These are phyloP conservation scores for Schoenoplectus triqueter DNA, from an alignment of 202 grass and related monocot genomes.

Conservation along the genomic window DNA sequence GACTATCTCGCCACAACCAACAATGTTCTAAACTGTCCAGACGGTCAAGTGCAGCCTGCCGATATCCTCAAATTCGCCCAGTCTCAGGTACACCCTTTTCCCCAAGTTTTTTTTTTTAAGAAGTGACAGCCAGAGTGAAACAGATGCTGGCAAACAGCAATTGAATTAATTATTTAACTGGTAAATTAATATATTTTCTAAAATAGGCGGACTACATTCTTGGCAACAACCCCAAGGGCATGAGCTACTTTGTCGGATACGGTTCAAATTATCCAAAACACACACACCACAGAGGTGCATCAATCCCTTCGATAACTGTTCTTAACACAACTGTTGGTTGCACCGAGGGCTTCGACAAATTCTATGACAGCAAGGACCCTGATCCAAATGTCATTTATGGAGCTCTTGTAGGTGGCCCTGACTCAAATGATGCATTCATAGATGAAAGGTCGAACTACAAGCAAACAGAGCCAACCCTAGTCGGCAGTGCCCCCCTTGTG, in stretches of 20 bases:
- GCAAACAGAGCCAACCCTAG: slow-evolving; percentile 68
- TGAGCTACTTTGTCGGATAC: slow-evolving; percentile 90
- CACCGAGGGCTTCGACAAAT: slow-evolving; percentile 77
- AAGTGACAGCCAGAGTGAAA: neutral
- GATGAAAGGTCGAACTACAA: slow-evolving; percentile 77
- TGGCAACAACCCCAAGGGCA: slow-evolving; percentile 72
- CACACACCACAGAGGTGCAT: slow-evolving; percentile 88
- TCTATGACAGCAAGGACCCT: slow-evolving; percentile 56
- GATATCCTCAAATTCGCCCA: slow-evolving; percentile 59
- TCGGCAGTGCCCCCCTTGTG: slow-evolving; percentile 61
- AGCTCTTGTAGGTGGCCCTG: slow-evolving; percentile 75
- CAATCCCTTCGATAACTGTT: slow-evolving; percentile 61
- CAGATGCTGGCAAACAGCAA: neutral
- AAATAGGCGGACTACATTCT: slow-evolving; percentile 73
- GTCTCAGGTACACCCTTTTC: slow-evolving; percentile 45
- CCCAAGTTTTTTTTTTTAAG: too few species aligned
- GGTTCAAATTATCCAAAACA: slow-evolving; percentile 52
- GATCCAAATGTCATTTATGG: slow-evolving; percentile 79
- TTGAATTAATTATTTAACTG: neutral
- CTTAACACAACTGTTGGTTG: slow-evolving; percentile 49
- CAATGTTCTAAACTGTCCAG: slow-evolving; percentile 60
- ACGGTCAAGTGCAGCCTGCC: slow-evolving; percentile 57
- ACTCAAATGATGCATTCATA: slow-evolving; percentile 62
- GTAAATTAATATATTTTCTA: neutral
- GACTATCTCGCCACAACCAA: slow-evolving; percentile 54